Base-by-base conservation (phyloP, 306 rosid genomes). In the Pyrus communis region DNA sequence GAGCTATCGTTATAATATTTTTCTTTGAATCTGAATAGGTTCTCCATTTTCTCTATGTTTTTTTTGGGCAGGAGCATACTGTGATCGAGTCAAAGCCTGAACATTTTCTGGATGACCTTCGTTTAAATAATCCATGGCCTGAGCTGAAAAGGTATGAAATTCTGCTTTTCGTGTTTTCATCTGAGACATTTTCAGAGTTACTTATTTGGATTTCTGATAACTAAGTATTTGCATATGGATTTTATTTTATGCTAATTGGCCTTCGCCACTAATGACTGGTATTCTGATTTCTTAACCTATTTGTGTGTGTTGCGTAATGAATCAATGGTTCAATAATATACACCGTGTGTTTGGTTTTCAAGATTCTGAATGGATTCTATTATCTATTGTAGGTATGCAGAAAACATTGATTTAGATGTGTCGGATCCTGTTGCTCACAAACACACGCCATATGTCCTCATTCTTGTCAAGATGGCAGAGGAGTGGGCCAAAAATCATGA, bases 91-190 rank as follows among this genome's bases (percentile, higher is more conserved):
- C 99, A 68, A 95, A 95, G 86, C 99, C 99, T 65, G 99, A 92
- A 33, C 99, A 95, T 89, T 95, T 92, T 84, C 83, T 95, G 81
- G 97, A 95, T 79, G 99, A 92, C 82, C 97, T 95, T 69, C 96
- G 99, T 65, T 87, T 95, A 79, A 90, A 95, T 88, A 95, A 91
- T 82, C 97, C 99, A 65, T 95, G 99, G 99, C 92, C 92, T 61
- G 97, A 95, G 89, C 96, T 95, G 68, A 84, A 76, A 87, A 88
- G 96, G 99, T 95, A 78, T 38, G 49, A 4, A 75, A 54, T 77
- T 81, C 31, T 67, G 58, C 77, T 71, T 21, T 71, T 54, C 33
- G 57, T 77, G 75, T 49, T 71, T n/a, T 58, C n/a, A 30, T 70
- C 57, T 70, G 61, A 7, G 69, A 19, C 49, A 71, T 71, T 31